Base-by-base conservation (phyloP, 345 rosid genomes). In the Linum usitatissimum region DNA sequence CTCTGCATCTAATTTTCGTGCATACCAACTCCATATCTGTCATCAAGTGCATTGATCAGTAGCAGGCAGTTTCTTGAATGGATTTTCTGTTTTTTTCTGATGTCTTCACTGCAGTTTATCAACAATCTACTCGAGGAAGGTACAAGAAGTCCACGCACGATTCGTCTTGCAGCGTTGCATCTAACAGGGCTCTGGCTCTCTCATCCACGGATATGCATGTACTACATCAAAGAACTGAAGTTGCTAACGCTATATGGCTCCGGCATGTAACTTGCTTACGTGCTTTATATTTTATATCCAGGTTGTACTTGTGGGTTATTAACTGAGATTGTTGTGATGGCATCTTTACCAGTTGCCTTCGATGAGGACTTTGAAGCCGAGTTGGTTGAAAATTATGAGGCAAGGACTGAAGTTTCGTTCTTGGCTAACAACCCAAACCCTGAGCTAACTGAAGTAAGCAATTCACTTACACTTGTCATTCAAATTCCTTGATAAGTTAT, bases 291-390 rank as follows among this genome's bases (percentile, higher is more conserved):
- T 61, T 64, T 13, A 40, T 51, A 58, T 49, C 18, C 1, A 34
- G 21, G 17, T 18, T 19, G 12, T 30, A 9, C 19, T 18, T 63
- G 51, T 10, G 51, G 51, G 4, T 31, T 23, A n/a, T 61, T 36
- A 31, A 18, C 57, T 38, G 58, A 53, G 20, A 5, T 55, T 61
- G 9, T 21, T 68, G 56, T 17, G 54, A 57, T 17, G 55, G 2
- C 30, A 21, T 61, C 39, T 23, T 13, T 74, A 30, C 58, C 70
- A 92, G 98, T 92, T 79, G 93, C 92, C 69, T 92, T 89, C 83
- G 98, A 92, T 64, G 98, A 92, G 80, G 98, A 92, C 81, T 92
- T 92, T 82, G 98, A 92, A 78, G 90, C 85, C 60, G 98, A 92
- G 76, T 75, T 89, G 73, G 65, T 77, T 63, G 96, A 86, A 66